phyloP scores from a whole-genome alignment of 495 filamentous ascomycete genomes.

The Ramalina peruviana region DNA sequence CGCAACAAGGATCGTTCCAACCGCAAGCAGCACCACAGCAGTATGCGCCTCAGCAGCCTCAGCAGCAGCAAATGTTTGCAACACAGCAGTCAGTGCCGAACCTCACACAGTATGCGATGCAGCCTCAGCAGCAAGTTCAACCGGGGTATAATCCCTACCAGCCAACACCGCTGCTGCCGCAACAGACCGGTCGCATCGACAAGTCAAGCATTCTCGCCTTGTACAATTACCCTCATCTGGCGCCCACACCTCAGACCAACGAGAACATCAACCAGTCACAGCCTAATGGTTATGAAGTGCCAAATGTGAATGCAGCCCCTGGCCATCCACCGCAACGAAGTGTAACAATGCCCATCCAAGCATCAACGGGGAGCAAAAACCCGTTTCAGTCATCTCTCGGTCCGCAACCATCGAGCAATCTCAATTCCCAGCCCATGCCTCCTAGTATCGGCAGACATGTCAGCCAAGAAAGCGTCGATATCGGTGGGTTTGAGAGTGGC shows the following conservation, averaged over 20 bases:
- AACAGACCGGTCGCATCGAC: slow-evolving; percentile 41
- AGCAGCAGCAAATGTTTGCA: slow-evolving; percentile 21
- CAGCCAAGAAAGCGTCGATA: slow-evolving; percentile 81
- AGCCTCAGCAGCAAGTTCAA: slow-evolving; percentile 17
- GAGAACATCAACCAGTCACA: slow-evolving; percentile 20
- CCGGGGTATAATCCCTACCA: slow-evolving; percentile 18
- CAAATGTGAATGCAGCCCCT: slow-evolving; percentile 9
- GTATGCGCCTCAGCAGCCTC: slow-evolving; percentile 18
- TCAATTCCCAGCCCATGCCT: slow-evolving; percentile 1
- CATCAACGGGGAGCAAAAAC: slow-evolving; percentile 21
- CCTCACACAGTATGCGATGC: slow-evolving; percentile 17
- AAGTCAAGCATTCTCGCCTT: slow-evolving; percentile 81
- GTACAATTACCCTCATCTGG: slow-evolving; percentile 67
- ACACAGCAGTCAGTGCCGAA: slow-evolving; percentile 18
- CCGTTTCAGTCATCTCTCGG: slow-evolving; percentile 19
- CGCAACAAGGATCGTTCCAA: slow-evolving; percentile 24
- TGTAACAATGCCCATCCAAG: slow-evolving; percentile 22
- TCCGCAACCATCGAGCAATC: neutral
- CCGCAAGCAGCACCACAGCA: slow-evolving; percentile 21
- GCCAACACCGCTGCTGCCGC: slow-evolving; percentile 27
- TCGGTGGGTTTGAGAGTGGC: slow-evolving; percentile 60
- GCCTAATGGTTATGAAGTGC: slow-evolving; percentile 3
- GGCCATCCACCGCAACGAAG: slow-evolving; percentile 16
- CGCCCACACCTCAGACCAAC: slow-evolving; percentile 31
- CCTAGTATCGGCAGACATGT: slow-evolving; percentile 37